Percentiles rank a stretch among this genome's conserved stretches.
Evolutionary conservation across 2,329 filamentous ascomycete genomes (phyloP).

Genomic region (Aureobasidium sp.): DNA sequence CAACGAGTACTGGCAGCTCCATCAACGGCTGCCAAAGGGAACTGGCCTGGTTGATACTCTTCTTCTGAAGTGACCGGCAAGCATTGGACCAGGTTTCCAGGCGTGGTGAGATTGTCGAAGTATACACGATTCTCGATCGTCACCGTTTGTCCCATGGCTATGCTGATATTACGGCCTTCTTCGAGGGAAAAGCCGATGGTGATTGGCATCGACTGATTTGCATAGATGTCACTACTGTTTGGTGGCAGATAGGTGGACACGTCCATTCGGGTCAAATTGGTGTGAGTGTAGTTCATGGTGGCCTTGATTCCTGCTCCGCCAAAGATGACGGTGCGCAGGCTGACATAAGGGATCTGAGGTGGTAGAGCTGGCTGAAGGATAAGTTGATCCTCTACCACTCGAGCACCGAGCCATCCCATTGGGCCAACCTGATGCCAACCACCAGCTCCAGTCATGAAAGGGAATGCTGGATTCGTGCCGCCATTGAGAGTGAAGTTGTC

Average conservation of each 20-base stretch:
- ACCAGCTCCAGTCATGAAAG: constrained; percentile 63
- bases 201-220: constrained; percentile 48
- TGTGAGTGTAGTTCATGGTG: constrained; percentile 55
- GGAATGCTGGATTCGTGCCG: constrained; percentile 59
- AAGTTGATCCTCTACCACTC: constrained; percentile 49
- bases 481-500: constrained; percentile 54
- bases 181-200: constrained; percentile 32
- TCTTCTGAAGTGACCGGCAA: constrained; percentile 41
- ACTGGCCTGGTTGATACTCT: constrained; percentile 53
- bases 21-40: constrained; percentile 58
- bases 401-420: constrained; percentile 59
- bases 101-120: constrained; percentile 34
- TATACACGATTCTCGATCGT: constrained; percentile 30
- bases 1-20: constrained; percentile 58
- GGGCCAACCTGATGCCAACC: constrained; percentile 59
- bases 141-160: constrained; percentile 37
- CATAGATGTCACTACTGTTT: constrained; percentile 47
- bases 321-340: constrained; percentile 58
- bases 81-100: constrained; percentile 56
- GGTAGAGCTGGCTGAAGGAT: constrained; percentile 57
- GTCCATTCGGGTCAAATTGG: constrained; percentile 46
- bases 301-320: constrained; percentile 56
- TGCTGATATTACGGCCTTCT: constrained; percentile 35
- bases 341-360: constrained; percentile 52
- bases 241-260: constrained; percentile 34